phyloP scores from a whole-genome alignment of 1,139 yeast species.

The Suhomyces ambrosiae region DNA sequence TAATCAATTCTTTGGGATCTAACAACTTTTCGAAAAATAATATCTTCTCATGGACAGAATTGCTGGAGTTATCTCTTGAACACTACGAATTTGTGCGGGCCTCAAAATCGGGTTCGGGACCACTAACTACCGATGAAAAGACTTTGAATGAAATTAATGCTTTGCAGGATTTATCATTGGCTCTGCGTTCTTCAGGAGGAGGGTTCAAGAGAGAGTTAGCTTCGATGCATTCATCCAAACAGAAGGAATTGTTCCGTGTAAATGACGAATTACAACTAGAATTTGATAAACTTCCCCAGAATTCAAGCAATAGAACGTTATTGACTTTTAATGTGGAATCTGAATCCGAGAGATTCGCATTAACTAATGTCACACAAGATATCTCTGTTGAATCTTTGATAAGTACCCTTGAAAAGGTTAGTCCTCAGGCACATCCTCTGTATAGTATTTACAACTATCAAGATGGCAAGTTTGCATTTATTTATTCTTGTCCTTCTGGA shows the following conservation, averaged over 20 bases:
- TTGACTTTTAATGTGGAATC: constrained; percentile 38
- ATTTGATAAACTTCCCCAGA: constrained; percentile 22
- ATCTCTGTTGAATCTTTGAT: constrained; percentile 28
- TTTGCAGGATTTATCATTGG: constrained; percentile 34
- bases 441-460: constrained; percentile 58
- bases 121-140: constrained; percentile 65
- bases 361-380: constrained; percentile 18
- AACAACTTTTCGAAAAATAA: constrained; percentile 56
- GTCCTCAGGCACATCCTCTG: constrained; percentile 35
- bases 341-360: constrained; percentile 29
- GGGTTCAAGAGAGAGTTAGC: constrained; percentile 36
- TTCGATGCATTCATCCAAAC: constrained; percentile 32
- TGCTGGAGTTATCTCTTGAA: constrained; percentile 57
- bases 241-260: constrained; percentile 32
- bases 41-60: constrained; percentile 56
- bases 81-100: constrained; percentile 43
- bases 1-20: constrained; percentile 71
- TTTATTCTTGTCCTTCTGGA: constrained; percentile 88
- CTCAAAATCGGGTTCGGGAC: constrained; percentile 41
- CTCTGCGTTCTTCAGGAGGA: constrained; percentile 20
- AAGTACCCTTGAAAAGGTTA: constrained; percentile 19
- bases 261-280: constrained; percentile 26
- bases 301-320: constrained; percentile 20
- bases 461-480: constrained; percentile 48
- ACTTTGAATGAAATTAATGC: constrained; percentile 49